phyloP scores from a whole-genome alignment of 768 basidiomycete species.

The Naganishia randhawae region DNA sequence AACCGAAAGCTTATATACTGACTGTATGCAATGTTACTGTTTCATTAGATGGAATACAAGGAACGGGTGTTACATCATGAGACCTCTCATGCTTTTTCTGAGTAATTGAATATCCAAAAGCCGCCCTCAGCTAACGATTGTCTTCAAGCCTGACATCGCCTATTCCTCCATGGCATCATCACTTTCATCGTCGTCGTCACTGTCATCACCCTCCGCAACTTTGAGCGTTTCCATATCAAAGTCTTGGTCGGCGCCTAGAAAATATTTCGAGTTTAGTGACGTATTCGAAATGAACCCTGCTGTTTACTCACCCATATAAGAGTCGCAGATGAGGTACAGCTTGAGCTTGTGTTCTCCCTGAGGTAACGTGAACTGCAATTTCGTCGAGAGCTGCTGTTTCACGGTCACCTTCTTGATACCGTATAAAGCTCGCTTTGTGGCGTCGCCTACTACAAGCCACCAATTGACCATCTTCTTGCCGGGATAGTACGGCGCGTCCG shows the following conservation, averaged over 20 bases:
- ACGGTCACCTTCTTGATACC: constrained; percentile 80
- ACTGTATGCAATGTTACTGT: background rate
- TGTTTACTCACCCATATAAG: constrained; percentile 60
- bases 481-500: constrained; percentile 92
- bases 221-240: constrained; percentile 75
- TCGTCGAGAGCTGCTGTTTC: constrained; percentile 65
- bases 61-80: background rate
- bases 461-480: constrained; percentile 86
- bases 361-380: constrained; percentile 82
- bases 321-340: constrained; percentile 87
- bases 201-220: constrained; percentile 85
- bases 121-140: background rate
- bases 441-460: constrained; percentile 94
- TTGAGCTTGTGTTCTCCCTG: constrained; percentile 78
- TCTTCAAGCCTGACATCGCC: background rate
- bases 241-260: constrained; percentile 74
- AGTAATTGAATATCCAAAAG: background rate
- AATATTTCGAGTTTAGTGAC: background rate
- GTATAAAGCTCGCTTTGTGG: constrained; percentile 68
- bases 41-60: background rate
- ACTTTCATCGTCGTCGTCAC: constrained; percentile 67
- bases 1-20: too few relatives aligned
- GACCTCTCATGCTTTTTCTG: background rate
- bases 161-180: constrained; percentile 53
- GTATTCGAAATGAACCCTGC: background rate